These are phyloP conservation scores for Nakazawaea ernobii DNA, from an alignment of 805 yeast genomes.

Conservation along the genomic window DNA sequence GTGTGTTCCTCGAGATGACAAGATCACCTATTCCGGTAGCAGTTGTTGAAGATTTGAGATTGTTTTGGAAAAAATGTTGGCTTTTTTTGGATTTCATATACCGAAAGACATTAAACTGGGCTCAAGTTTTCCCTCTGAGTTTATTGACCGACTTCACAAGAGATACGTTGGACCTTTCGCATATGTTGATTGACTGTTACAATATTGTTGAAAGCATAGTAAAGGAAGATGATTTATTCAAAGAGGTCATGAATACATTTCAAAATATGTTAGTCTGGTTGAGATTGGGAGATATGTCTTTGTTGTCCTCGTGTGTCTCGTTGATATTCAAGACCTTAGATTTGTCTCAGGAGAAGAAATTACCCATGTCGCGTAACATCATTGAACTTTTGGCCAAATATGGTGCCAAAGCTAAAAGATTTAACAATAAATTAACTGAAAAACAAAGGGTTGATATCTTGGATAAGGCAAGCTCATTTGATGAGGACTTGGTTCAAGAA, in stretches of 20 bases:
- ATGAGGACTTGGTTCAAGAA: slow-evolving; percentile 47
- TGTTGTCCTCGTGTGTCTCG: slow-evolving; percentile 67
- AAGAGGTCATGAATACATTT: slow-evolving; percentile 56
- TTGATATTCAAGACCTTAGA: slow-evolving; percentile 63
- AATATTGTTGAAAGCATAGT: slow-evolving; percentile 37
- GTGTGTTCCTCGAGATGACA: slow-evolving; percentile 32
- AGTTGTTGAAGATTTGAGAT: slow-evolving; percentile 19
- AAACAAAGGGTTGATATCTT: slow-evolving; percentile 63
- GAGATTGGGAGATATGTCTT: slow-evolving; percentile 71
- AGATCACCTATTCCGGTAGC: slow-evolving; percentile 9
- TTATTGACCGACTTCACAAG: slow-evolving; percentile 76
- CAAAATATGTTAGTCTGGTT: slow-evolving; percentile 73
- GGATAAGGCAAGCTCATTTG: slow-evolving; percentile 51
- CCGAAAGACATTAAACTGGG: slow-evolving; percentile 69
- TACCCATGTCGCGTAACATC: slow-evolving; percentile 45
- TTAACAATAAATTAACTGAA: slow-evolving; percentile 62
- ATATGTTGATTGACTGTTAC: slow-evolving; percentile 59
- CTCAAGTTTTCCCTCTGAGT: slow-evolving; percentile 48
- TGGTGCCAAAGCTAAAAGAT: slow-evolving; percentile 60
- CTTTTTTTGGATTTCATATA: slow-evolving; percentile 62
- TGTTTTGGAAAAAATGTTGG: slow-evolving; percentile 75
- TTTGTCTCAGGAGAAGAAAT: slow-evolving; percentile 49
- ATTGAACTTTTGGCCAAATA: slow-evolving; percentile 54
- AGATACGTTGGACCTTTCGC: slow-evolving; percentile 77
- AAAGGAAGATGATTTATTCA: slow-evolving; percentile 34